phyloP scores from a whole-genome alignment of 768 basidiomycete species.

The Chlorophyllum brunneum region DNA sequence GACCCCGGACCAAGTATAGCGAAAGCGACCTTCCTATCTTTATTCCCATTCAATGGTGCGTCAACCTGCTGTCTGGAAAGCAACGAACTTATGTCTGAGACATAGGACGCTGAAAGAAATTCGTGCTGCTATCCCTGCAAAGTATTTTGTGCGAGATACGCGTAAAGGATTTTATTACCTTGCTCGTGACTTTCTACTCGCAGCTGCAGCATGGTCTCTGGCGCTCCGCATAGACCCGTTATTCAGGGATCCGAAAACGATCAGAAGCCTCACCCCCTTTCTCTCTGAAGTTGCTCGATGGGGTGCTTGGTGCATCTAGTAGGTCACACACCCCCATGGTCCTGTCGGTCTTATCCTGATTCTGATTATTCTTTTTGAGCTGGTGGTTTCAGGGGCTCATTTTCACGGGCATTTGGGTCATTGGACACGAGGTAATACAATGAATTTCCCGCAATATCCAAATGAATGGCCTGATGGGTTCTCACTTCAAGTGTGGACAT shows the following conservation, averaged over 20 bases:
- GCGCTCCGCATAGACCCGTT: constrained; percentile 43
- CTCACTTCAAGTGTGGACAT: constrained; percentile 45
- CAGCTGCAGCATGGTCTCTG: constrained; percentile 36
- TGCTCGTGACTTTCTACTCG: constrained; percentile 42
- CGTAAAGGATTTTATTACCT: constrained; percentile 36
- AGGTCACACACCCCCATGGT: constrained; percentile 16
- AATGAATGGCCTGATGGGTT: constrained; percentile 1
- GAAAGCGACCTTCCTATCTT: constrained; percentile 40
- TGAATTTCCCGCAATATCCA: background rate
- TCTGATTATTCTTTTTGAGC: constrained; percentile 22
- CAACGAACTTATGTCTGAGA: background rate
- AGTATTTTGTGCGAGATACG: constrained; percentile 42
- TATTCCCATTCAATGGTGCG: constrained; percentile 45
- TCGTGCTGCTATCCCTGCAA: constrained; percentile 43
- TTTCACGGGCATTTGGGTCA: constrained; percentile 56
- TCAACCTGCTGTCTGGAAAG: background rate
- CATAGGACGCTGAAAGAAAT: constrained; percentile 48
- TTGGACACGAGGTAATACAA: constrained; percentile 48
- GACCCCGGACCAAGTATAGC: constrained; percentile 22
- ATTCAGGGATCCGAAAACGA: constrained; percentile 24
- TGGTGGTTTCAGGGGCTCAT: constrained; percentile 65
- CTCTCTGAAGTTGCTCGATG: constrained; percentile 37
- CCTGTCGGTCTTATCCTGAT: background rate
- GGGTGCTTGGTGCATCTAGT: constrained; percentile 46
- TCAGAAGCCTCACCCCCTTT: constrained; percentile 26